A percentile compares a stretch with the other conserved stretches of the same genome.
These are phyloP conservation scores for Debaryomyces sp. DNA, from an alignment of 1,139 yeast genomes.

Conservation along the genomic window DNA sequence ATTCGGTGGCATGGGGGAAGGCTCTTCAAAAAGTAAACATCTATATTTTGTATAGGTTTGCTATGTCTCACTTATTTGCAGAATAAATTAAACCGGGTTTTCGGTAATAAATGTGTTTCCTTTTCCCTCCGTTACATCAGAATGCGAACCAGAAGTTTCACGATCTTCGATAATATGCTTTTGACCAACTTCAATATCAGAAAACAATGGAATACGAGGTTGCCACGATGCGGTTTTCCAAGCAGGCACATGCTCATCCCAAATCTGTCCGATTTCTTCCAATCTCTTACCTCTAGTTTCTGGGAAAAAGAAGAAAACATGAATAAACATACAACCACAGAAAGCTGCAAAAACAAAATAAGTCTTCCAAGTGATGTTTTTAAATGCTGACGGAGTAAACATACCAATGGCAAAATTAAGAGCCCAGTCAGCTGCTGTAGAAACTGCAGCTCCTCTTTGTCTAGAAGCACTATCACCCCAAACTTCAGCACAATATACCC, in stretches of 20 bases:
- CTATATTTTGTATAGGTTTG: too few species aligned
- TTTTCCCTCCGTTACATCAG: not conserved
- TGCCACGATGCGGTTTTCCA: conserved; percentile 53
- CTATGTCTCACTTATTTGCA: not conserved
- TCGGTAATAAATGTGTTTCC: not conserved
- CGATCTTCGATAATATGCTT: conserved; percentile 7
- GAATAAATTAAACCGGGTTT: not conserved
- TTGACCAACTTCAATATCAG: conserved; percentile 34
- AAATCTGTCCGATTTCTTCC: conserved; percentile 65
- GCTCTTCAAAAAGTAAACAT: not conserved
- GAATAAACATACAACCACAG: conserved; percentile 56
- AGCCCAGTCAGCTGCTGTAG: conserved; percentile 52
- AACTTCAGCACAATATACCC: conserved; percentile 55
- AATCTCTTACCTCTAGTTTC: conserved; percentile 64
- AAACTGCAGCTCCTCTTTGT: conserved; percentile 54
- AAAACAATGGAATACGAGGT: conserved; percentile 44
- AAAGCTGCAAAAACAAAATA: conserved; percentile 50
- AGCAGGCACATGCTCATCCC: conserved; percentile 60
- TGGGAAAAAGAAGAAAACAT: conserved; percentile 67
- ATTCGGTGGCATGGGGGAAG: not conserved
- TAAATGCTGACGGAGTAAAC: conserved; percentile 48
- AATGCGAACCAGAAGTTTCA: not conserved
- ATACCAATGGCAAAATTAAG: conserved; percentile 49
- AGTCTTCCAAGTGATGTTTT: conserved; percentile 50
- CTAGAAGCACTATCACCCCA: conserved; percentile 52